phyloP scores from a whole-genome alignment of 352 stramenopile genomes.

The Phytopythium boreale region DNA sequence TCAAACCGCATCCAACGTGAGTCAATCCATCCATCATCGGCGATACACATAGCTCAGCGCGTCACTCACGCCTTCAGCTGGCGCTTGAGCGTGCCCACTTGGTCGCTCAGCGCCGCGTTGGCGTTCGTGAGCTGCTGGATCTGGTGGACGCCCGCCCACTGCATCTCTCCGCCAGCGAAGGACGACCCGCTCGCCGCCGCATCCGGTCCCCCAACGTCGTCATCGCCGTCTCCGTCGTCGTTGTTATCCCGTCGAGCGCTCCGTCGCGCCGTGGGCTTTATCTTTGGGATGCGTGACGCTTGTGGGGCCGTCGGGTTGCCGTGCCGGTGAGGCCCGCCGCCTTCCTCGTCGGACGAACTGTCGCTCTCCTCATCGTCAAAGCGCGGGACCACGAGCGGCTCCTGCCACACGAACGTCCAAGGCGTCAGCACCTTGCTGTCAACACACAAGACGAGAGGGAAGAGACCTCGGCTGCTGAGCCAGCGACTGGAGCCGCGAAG shows the following conservation, averaged over 20 bases:
- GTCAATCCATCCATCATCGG: not conserved
- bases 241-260: constrained; percentile 13
- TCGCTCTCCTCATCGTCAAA: constrained; percentile 72
- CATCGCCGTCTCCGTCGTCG: constrained; percentile 19
- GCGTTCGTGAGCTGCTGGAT: constrained; percentile 66
- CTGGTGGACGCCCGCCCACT: constrained; percentile 49
- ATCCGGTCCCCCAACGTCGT: constrained; percentile 10
- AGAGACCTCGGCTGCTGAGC: not conserved
- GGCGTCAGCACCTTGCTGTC: not conserved
- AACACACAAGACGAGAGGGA: not conserved
- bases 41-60: not conserved
- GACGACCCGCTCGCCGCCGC: not conserved
- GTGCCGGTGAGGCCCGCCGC: not conserved
- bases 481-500: constrained; percentile 6
- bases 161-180: constrained; percentile 26
- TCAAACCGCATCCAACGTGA: not conserved
- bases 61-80: constrained; percentile 53
- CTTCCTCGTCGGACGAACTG: constrained; percentile 24
- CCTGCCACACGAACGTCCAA: constrained; percentile 9
- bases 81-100: constrained; percentile 45
- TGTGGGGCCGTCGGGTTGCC: not conserved
- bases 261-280: not conserved
- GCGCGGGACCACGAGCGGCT: constrained; percentile 47
- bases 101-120: constrained; percentile 39
- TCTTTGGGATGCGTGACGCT: not conserved